Base-by-base conservation (phyloP, 2,329 filamentous ascomycete species). In the Shiraia bambusicola region DNA sequence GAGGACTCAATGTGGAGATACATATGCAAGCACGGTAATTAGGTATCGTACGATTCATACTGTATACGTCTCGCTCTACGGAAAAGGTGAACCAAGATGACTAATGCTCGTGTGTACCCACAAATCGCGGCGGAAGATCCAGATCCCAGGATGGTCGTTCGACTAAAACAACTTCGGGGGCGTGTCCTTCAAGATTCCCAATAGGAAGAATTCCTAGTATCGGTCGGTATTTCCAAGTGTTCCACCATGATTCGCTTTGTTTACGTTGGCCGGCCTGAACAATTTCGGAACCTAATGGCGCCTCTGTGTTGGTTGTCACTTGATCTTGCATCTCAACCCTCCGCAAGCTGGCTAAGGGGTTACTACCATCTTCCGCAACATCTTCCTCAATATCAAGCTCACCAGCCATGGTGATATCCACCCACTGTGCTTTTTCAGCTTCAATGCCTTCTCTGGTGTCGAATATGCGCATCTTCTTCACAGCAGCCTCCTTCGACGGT, bases 211-310 rank as follows among this genome's bases (percentile, higher is more conserved):
- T 77, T 4, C 91, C 93, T 47, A 98, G 75, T 56, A 98, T 90
- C n/a, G 91, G 88, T 44, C 91, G 80, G 70, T 97, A 98, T 69
- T 95, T 94, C 76, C 87, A 90, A 4, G 91, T 95, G 64, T 84
- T 82, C 88, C 90, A 97, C 72, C 75, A 80, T 37, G 65, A 58
- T 32, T 65, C 56, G 14, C 42, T 49, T n/a, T 40, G 54, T 34
- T 38, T 45, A 37, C 44, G 55, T 45, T 57, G 55, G 42, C 40
- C 49, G 41, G 40, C 40, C 42, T 49, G 42, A 38, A 49, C 37
- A 37, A 43, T 43, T 37, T 52, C 53, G 3, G 49, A 53, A 28
- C 49, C 47, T 15, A 36, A 45, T 2, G 37, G 24, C 5, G 27
- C 34, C 11, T 58, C 49, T 40, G 47, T 47, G 22, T 58, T 56